These are phyloP conservation scores for Colletotrichum salicis DNA, from an alignment of 2,329 filamentous ascomycete genomes.

Conservation along the genomic window DNA sequence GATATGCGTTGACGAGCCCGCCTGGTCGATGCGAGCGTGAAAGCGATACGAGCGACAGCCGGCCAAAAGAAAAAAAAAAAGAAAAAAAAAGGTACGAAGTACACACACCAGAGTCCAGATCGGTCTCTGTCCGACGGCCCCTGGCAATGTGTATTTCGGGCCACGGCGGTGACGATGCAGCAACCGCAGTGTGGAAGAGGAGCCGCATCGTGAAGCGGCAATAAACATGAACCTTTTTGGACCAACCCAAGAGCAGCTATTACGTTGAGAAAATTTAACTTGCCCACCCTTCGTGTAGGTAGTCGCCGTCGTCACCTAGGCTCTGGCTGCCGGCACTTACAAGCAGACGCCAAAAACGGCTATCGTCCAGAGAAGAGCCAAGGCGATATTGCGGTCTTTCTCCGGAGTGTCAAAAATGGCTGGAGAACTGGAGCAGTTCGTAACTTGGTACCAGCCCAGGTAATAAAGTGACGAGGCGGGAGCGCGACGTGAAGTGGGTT, in stretches of 20 bases:
- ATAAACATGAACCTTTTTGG: background rate
- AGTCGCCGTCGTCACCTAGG: background rate
- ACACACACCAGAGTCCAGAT: constrained; percentile 26
- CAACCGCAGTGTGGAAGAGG: background rate
- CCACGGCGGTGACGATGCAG: constrained; percentile 28
- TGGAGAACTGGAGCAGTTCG: constrained; percentile 9
- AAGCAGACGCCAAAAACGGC: background rate
- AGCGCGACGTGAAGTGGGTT: constrained; percentile 15
- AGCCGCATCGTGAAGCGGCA: background rate
- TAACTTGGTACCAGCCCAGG: background rate
- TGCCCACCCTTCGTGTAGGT: background rate
- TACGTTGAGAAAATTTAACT: constrained; percentile 4
- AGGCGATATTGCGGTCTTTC: constrained; percentile 11
- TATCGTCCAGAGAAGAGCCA: background rate
- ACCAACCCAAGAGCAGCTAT: constrained; percentile 3
- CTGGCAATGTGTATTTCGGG: constrained; percentile 2
- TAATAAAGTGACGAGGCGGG: constrained; percentile 13
- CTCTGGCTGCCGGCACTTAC: background rate
- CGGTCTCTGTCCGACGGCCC: constrained; percentile 31
- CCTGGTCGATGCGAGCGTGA: constrained; percentile 12
- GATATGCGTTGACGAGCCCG: constrained; percentile 14
- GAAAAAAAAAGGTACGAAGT: background rate
- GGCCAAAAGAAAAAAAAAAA: constrained; percentile 8
- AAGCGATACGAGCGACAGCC: constrained; percentile 34
- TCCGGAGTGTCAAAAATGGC: constrained; percentile 15